Percentiles rank a stretch among this genome's conserved stretches.
These are phyloP conservation scores for Oryza glaberrima DNA, from an alignment of 176 grass and related monocot species.

Conservation along the genomic window DNA sequence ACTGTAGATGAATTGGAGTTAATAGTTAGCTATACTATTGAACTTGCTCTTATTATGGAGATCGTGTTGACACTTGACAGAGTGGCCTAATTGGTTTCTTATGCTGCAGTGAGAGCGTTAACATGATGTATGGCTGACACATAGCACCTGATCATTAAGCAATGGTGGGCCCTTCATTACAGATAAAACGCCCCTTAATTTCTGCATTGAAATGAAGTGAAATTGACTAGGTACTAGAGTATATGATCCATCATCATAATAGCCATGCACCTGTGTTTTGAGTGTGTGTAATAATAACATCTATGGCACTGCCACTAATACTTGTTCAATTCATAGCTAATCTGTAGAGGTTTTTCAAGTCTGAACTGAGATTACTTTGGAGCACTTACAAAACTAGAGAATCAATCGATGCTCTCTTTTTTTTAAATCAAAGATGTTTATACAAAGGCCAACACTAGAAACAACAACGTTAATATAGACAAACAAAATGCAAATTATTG, in stretches of 20 bases:
- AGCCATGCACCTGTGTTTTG: neutral
- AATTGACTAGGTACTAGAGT: neutral
- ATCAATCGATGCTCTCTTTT: neutral
- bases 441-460: no score
- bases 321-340: neutral
- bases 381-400: neutral
- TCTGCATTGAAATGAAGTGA: neutral
- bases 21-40: no score
- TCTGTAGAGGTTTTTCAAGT: neutral
- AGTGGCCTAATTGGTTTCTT: neutral
- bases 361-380: neutral
- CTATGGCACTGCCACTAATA: neutral
- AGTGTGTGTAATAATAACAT: neutral
- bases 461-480: no score
- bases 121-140: neutral
- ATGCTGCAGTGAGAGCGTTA: neutral
- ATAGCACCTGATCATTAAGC: neutral
- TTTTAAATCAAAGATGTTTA: no score
- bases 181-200: neutral
- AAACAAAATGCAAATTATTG: no score
- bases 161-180: neutral
- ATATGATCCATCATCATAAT: neutral
- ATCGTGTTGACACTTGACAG: neutral
- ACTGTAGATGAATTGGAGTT: no score
- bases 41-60: neutral